Percentiles rank a stretch among this genome's conserved stretches.
Evolutionary conservation across 164 flowering plant genomes (phyloP).

Genomic region (Tinospora cordifolia): DNA sequence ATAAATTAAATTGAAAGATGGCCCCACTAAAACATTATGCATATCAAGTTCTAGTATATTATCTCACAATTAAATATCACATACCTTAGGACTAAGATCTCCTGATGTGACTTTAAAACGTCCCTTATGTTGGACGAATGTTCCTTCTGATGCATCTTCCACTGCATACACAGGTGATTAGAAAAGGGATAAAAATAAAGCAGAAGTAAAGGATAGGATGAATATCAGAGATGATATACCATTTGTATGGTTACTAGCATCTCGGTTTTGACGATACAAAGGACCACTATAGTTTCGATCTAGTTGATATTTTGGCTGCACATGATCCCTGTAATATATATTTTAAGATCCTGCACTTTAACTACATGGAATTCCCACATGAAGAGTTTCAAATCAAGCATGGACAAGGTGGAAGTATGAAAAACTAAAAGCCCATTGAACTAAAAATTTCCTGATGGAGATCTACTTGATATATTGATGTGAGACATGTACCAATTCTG

Average conservation of each 20-base stretch:
- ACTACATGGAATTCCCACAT: not conserved
- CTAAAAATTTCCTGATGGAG: too few species aligned
- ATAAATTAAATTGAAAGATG: too few species aligned
- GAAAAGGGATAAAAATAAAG: not conserved
- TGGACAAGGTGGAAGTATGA: conserved; percentile 2
- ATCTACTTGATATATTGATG: too few species aligned
- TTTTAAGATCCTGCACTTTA: conserved; percentile 6
- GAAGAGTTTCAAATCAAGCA: conserved; percentile 2
- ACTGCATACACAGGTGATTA: conserved; percentile 25
- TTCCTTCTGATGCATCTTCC: conserved; percentile 66
- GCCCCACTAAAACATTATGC: too few species aligned
- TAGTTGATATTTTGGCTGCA: conserved; percentile 35
- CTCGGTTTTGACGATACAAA: conserved; percentile 51
- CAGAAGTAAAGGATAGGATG: not conserved
- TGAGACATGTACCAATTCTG: too few species aligned
- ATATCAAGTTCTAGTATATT: too few species aligned
- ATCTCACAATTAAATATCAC: not conserved
- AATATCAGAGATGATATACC: conserved; percentile 31
- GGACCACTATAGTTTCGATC: conserved; percentile 80
- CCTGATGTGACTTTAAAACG: conserved; percentile 86
- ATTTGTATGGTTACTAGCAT: conserved; percentile 36
- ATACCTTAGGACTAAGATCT: conserved; percentile 66
- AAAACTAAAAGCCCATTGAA: not conserved
- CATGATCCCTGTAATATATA: conserved; percentile 48
- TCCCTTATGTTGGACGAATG: conserved; percentile 69